Conservation (phyloP, 352 stramenopile species). For the Pythium scleroteichum region DNA sequence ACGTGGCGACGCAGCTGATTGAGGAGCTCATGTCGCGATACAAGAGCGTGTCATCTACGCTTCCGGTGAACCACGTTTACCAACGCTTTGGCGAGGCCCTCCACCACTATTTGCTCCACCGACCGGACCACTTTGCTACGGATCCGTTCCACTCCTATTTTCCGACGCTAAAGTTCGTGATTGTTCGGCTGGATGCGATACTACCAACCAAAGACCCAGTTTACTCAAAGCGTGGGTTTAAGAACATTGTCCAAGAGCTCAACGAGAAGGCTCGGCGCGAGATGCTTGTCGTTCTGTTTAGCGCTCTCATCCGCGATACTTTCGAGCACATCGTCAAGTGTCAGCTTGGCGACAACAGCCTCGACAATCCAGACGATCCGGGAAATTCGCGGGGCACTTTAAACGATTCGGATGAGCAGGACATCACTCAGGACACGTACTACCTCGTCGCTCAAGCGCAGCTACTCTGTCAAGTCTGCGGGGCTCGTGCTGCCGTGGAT, state of each 20-base stretch:
- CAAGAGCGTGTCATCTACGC: constrained; percentile 3
- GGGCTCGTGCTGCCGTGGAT: constrained; percentile 7
- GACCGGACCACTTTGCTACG: neutral
- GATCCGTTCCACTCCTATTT: constrained; percentile 3
- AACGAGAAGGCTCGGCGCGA: neutral
- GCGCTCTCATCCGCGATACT: constrained; percentile 7
- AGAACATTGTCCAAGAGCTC: neutral
- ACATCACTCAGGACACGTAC: constrained; percentile 27
- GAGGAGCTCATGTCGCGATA: constrained; percentile 15
- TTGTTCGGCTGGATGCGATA: constrained; percentile 8
- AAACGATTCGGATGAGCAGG: constrained; percentile 13
- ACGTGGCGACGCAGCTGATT: neutral
- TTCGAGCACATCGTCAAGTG: constrained; percentile 12
- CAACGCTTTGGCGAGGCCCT: constrained; percentile 27
- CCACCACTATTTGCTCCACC: constrained; percentile 20
- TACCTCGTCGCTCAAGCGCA: constrained; percentile 16
- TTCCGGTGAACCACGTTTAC: constrained; percentile 9
- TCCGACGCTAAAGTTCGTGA: constrained; percentile 17
- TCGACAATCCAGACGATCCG: constrained; percentile 6
- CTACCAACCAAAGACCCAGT: constrained; percentile 9
- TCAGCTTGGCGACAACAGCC: neutral
- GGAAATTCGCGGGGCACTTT: neutral
- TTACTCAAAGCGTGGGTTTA: constrained; percentile 16
- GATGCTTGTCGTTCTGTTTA: neutral
- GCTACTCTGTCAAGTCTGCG: constrained; percentile 18